These are phyloP conservation scores for Cryptosporidium felis DNA, from an alignment of 169 alveolate species.

Conservation along the genomic window DNA sequence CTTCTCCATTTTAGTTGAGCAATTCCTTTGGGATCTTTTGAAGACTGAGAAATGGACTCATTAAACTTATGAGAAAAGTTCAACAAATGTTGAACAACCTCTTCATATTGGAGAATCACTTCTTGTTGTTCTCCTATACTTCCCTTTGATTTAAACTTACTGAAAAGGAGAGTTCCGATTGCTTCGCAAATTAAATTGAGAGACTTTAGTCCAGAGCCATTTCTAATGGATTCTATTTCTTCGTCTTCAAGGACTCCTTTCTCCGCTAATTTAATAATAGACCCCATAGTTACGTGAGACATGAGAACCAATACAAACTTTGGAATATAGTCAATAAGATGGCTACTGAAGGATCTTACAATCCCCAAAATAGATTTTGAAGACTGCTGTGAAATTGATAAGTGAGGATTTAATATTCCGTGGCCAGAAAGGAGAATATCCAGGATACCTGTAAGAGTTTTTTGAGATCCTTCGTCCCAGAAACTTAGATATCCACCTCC, in stretches of 20 bases:
- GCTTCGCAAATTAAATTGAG: conserved; percentile 32
- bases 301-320: not conserved
- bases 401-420: conserved; percentile 23
- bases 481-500: not conserved
- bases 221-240: not conserved
- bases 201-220: conserved; percentile 13
- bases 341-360: not conserved
- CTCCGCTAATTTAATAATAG: not conserved
- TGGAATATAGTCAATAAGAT: not conserved
- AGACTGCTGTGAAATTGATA: conserved; percentile 7
- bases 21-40: not conserved
- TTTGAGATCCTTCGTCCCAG: not conserved
- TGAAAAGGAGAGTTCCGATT: conserved; percentile 4
- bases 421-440: conserved; percentile 15
- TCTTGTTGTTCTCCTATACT: not conserved
- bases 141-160: not conserved
- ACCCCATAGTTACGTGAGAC: conserved; percentile 17
- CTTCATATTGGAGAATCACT: conserved; percentile 30
- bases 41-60: not conserved
- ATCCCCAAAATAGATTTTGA: conserved; percentile 5
- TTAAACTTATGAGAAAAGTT: conserved; percentile 1
- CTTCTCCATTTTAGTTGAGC: conserved; percentile 19
- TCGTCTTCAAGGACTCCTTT: not conserved
- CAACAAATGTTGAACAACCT: conserved; percentile 15
- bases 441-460: conserved; percentile 2